Evolutionary conservation across 139 green algal genomes (phyloP), one percentile per base, ranked within the genome.

Genomic region (Zygnema circumcarinatum): DNA sequence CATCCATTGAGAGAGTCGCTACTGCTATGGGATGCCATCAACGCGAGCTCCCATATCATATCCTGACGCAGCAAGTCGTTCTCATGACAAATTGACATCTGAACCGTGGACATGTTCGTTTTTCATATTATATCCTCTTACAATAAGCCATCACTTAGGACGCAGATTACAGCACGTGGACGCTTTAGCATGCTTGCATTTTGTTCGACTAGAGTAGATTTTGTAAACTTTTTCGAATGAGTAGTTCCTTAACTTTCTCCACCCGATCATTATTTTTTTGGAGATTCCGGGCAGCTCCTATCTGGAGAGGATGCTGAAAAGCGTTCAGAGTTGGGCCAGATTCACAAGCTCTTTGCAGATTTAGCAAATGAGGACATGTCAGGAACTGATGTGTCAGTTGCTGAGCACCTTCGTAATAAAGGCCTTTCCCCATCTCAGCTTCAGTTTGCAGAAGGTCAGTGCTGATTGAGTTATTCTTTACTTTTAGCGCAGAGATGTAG

Each of bases 201-300:
- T n/a, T n/a, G n/a, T n/a, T n/a, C n/a, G n/a, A n/a, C n/a, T n/a
- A n/a, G n/a, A n/a, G n/a, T n/a, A n/a, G n/a, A n/a, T n/a, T n/a
- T n/a, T n/a, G n/a, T n/a, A n/a, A n/a, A n/a, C n/a, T n/a, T n/a
- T n/a, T n/a, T n/a, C n/a, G n/a, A n/a, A n/a, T n/a, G n/a, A n/a
- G n/a, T n/a, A n/a, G n/a, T n/a, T n/a, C n/a, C 67, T 40, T 86
- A 38, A 83, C 31, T 35, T 69, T 86, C 11, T 35, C 67, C 80
- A 86, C 82, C 84, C 0, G 84, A 89, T 79, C 80, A 36, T 56
- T 97, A 94, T 91, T 96, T 94, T 81, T 94, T 96, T 81, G 90
- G 80, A 0, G 40, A 83, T 0, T 74, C 94, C 38, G 52, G 78
- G 20, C 87, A 80, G 29, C 91, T 96, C 31, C 38, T 94, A 1